Evolutionary conservation across 495 filamentous ascomycete species (phyloP), one percentile per base, ranked within the genome.

Genomic region (Haplographium delicatum): DNA sequence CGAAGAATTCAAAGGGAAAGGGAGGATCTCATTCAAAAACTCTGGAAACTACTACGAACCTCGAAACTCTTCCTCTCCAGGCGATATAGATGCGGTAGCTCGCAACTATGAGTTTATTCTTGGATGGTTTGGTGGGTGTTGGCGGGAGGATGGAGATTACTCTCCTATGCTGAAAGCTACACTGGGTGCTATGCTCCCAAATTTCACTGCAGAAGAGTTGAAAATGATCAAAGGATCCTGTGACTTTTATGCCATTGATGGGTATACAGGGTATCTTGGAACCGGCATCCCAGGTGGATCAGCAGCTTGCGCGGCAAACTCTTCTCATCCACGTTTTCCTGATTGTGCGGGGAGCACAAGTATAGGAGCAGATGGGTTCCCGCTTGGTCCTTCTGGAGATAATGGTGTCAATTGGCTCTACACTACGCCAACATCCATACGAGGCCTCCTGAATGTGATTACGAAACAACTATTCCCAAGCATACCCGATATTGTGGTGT

Each of bases 111-210:
- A 83, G 58, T 83, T 83, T 52, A 65, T 74, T 57, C 81, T 78
- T 58, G 70, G 65, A 19, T 83, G 84, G 85, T 76, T 86, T 54
- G 83, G 78, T 16, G 84, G 88, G 62, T 82, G 83, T 18, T 65
- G 38, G 65, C 66, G 53, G 68, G n/a, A n/a, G n/a, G 67, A 58
- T 50, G 52, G 83, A 58, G 68, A 74, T 43, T 88, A 88, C 64
- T 82, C 83, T 2, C 81, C 81, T 50, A 82, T 79, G 49, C 84
- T 88, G 78, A 72, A 75, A 50, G 80, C 80, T 63, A 82, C 86
- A 60, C 74, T 88, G 6, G 84, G 84, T 20, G 68, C 81, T 58
- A 72, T 84, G 2, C 71, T 89, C 40, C 84, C 83, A 9, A 66
- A 70, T 10, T 86, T 81, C 65, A 81, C 80, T 0, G 50, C 69